These are phyloP conservation scores for Bassia scoparia DNA, from an alignment of 148 eudicot species.

Conservation along the genomic window DNA sequence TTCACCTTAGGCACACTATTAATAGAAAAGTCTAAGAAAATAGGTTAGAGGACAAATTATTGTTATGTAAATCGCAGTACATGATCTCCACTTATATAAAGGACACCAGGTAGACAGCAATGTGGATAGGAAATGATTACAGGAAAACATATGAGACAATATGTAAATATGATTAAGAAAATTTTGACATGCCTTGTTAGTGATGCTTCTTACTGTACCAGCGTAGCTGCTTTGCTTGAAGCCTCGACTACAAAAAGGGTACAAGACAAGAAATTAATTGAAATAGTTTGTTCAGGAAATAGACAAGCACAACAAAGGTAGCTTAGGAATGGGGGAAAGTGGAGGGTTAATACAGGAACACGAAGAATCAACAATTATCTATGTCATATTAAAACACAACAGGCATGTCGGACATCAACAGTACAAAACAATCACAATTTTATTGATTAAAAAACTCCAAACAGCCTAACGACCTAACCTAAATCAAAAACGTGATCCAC, in stretches of 20 bases:
- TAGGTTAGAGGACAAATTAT: neutral
- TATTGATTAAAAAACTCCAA: neutral
- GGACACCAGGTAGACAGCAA: neutral
- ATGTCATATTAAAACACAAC: no score
- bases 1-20: neutral
- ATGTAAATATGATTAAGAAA: neutral
- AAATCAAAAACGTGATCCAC: neutral
- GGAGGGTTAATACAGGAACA: neutral
- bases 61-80: neutral
- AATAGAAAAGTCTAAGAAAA: neutral
- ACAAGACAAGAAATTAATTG: neutral
- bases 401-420: no score
- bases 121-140: neutral
- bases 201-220: constrained; percentile 72
- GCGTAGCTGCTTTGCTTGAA: constrained; percentile 81
- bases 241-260: constrained; percentile 61
- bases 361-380: no score
- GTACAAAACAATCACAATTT: no score
- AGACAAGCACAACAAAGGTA: neutral
- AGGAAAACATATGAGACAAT: neutral
- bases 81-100: neutral
- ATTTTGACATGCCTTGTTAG: constrained; percentile 61
- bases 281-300: neutral
- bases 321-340: neutral
- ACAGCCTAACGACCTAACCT: neutral